Base-by-base conservation (phyloP, 2,329 filamentous ascomycete species). In the Sporothrix sp. region DNA sequence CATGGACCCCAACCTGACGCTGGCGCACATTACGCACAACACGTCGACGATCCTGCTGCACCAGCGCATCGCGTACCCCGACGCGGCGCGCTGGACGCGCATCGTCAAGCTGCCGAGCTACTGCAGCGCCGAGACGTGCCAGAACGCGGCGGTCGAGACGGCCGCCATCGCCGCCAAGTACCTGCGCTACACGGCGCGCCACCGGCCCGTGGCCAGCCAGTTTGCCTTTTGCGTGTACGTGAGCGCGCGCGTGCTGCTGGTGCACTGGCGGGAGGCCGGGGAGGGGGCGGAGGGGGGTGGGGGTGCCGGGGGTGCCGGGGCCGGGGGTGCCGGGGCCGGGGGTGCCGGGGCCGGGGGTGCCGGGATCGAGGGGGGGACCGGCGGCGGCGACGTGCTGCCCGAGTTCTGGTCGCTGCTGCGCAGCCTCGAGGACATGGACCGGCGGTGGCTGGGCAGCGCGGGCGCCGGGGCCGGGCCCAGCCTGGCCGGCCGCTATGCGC, bases 1-100 rank as follows among this genome's bases (percentile, higher is more conserved):
- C 7, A 72, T 72, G 63, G 72, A 75, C 45, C 72, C 72, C 0
- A 75, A 75, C 40, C 59, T 75, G 16, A 74, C 72, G 0, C 57
- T 74, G 0, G 71, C 72, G 0, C 71, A 75, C 30, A 63, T 72
- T 9, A 74, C 70, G 0, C 72, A 75, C 42, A 74, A 74, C 49
- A 68, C 71, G 0, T 71, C 71, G 0, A 72, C 73, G 61, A 72
- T 75, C 21, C 60, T 74, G 0, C 59, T 75, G 0, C 72, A 75
- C 48, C 72, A 75, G 38, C 61, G 63, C 6, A 73, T 75, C 35
- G 72, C 71, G 0, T 74, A 71, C 39, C 71, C 70, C 0, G 60
- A 58, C 1, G 54, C 54, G 0, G 57, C 37, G 1, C 35, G 65
- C 2, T 64, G 62, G 63, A 58, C 56, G 39, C 48, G 49, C 58